Evolutionary conservation across 2,329 filamentous ascomycete species (phyloP).

Genomic region (Torrubiella hemipterigena): DNA sequence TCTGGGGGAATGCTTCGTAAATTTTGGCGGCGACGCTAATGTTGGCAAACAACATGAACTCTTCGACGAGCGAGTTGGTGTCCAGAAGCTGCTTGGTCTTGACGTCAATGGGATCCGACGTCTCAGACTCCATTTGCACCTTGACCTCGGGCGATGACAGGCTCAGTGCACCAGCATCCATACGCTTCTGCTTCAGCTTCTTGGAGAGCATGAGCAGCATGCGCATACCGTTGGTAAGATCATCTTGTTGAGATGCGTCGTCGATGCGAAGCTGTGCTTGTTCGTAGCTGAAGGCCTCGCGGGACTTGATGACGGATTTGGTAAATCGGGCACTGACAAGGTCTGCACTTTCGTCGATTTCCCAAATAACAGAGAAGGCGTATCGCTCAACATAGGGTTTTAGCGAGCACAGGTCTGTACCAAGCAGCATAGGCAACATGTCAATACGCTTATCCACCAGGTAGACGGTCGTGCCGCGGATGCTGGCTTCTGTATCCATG

Average conservation of each 20-base stretch:
- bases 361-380: conserved; percentile 80
- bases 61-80: conserved; percentile 95
- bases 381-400: conserved; percentile 96
- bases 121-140: conserved; percentile 89
- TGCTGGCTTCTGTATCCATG: conserved; percentile 91
- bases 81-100: conserved; percentile 90
- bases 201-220: conserved; percentile 79
- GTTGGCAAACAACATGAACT: conserved; percentile 99
- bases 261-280: conserved; percentile 91
- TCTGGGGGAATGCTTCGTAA: conserved; percentile 86
- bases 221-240: conserved; percentile 82
- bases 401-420: conserved; percentile 89
- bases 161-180: conserved; percentile 90
- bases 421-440: conserved; percentile 94
- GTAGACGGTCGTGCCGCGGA: conserved; percentile 93
- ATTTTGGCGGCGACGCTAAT: conserved; percentile 86
- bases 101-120: conserved; percentile 89
- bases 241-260: conserved; percentile 74
- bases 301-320: conserved; percentile 94
- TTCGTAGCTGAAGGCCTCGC: conserved; percentile 96
- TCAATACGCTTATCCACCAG: conserved; percentile 98
- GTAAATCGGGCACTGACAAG: conserved; percentile 81
- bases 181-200: conserved; percentile 86
- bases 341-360: conserved; percentile 73
- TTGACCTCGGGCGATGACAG: conserved; percentile 96